A percentile compares a stretch with the other conserved stretches of the same genome.
Conservation (phyloP, 1,139 yeast genomes). For the Candida albicans region DNA sequence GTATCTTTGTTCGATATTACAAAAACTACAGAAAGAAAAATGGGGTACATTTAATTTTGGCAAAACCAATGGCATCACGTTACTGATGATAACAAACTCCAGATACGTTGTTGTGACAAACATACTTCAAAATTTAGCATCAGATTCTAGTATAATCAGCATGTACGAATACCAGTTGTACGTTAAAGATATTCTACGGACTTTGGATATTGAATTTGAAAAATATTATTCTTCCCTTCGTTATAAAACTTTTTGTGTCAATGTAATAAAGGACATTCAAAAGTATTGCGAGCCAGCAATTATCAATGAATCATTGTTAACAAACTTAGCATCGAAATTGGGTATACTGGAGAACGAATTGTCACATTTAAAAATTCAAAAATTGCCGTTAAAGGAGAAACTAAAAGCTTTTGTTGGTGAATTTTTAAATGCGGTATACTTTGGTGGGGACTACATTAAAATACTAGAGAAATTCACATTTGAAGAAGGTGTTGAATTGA, state of each 20-base stretch:
- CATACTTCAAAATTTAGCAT: conserved; percentile 22
- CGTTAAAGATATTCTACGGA: conserved; percentile 24
- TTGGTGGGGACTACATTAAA: conserved; percentile 18
- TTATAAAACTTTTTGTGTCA: conserved; percentile 32
- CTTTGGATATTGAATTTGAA: conserved; percentile 30
- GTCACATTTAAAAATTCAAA: conserved; percentile 28
- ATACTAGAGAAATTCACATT: conserved; percentile 27
- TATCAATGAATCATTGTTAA: conserved; percentile 17
- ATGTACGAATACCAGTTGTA: conserved; percentile 11
- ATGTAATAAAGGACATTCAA: conserved; percentile 27
- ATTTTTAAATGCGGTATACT: conserved; percentile 24
- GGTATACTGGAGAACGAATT: conserved; percentile 31
- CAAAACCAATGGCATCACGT: conserved; percentile 20
- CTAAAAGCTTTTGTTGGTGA: conserved; percentile 31
- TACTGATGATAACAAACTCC: conserved; percentile 21
- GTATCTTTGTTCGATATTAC: conserved; percentile 26
- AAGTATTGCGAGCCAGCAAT: conserved; percentile 20
- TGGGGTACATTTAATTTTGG: conserved; percentile 20
- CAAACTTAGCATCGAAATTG: conserved; percentile 27
- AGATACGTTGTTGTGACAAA: conserved; percentile 22
- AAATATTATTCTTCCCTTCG: conserved; percentile 23
- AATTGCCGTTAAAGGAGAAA: conserved; percentile 23
- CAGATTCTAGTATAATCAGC: conserved; percentile 6
- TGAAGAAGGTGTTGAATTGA: conserved; percentile 22
- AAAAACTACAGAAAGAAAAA: conserved; percentile 20